Base-by-base conservation (phyloP, 345 rosid genomes). In the Dovyalis caffra region DNA sequence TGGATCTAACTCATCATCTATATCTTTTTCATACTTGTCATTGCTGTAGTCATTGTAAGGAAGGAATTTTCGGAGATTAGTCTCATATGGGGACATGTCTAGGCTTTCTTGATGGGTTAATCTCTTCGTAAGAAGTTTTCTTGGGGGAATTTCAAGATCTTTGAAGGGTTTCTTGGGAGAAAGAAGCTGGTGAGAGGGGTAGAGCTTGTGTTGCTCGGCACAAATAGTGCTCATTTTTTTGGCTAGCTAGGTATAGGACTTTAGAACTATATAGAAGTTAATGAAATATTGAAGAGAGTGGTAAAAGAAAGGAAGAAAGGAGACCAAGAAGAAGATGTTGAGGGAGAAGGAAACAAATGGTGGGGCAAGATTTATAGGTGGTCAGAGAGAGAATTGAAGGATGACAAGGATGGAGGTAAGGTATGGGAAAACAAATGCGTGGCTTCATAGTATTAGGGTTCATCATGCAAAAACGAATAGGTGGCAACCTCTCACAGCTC, bases 101-200 rank as follows among this genome's bases (percentile, higher is more conserved):
- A 43, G 71, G 3, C 23, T 10, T 43, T 66, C 65, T 29, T 35
- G 71, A 32, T 63, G 69, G 21, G 64, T 45, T 68, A n/a, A n/a
- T n/a, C 81, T 66, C 64, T 71, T 64, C 58, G 71, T 20, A 68
- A 89, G 87, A 69, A 79, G 80, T 73, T 91, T 91, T 74, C 91
- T 84, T 3, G 91, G 90, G 32, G 92, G 91, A 72, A 89, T 86
- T 40, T 90, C 98, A 64, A 88, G 77, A 56, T 76, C 84, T 16
- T 67, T 71, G 77, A 80, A 76, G 47, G 79, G 73, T 53, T 72
- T 79, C 64, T 51, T 79, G 64, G 78, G 8, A 15, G 64, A 72
- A 43, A 78, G 51, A 74, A 77, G 85, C 8, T 76, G 85, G 80
- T 74, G 79, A 32, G 71, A 78, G 49, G 67, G 76, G 64, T 40